phyloP scores from a whole-genome alignment of 2,329 filamentous ascomycete species.

The Xylaria hypoxylon region DNA sequence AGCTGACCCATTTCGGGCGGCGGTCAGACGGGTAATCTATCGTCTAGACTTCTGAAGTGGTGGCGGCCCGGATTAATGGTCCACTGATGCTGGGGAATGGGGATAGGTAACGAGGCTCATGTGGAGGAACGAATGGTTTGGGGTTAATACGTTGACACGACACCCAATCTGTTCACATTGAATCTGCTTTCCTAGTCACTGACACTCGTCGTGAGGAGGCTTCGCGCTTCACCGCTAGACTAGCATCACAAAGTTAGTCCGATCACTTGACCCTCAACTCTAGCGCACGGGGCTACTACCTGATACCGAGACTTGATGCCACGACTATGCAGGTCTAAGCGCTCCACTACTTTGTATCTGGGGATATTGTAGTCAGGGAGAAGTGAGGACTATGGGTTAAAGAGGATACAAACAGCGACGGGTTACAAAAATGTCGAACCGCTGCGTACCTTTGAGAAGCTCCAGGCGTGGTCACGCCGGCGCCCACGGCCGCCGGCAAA shows the following conservation, averaged over 20 bases:
- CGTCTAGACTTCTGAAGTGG: conserved; percentile 6
- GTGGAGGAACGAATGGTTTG: background rate
- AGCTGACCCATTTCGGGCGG: conserved; percentile 15
- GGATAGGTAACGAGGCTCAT: conserved; percentile 10
- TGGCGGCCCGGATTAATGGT: conserved; percentile 10
- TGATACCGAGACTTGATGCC: conserved; percentile 27
- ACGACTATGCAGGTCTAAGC: conserved; percentile 10
- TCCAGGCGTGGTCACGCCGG: conserved; percentile 43
- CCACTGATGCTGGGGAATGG: conserved; percentile 12
- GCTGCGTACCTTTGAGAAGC: conserved; percentile 46
- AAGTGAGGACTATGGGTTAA: background rate
- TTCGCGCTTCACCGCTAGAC: conserved; percentile 33
- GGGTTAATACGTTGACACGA: background rate
- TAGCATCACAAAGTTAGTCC: conserved; percentile 20
- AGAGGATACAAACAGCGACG: conserved; percentile 3
- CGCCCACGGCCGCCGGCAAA: conserved; percentile 42
- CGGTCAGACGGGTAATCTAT: background rate
- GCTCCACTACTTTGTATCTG: conserved; percentile 8
- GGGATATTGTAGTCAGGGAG: background rate
- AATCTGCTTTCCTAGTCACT: conserved; percentile 5
- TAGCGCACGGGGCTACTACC: conserved; percentile 13
- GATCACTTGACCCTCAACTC: conserved; percentile 35
- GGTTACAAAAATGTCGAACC: conserved; percentile 14
- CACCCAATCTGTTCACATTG: conserved; percentile 3
- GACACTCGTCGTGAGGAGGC: conserved; percentile 27